phyloP scores from a whole-genome alignment of 2,329 filamentous ascomycete genomes.

The Furcasterigmium sp. region DNA sequence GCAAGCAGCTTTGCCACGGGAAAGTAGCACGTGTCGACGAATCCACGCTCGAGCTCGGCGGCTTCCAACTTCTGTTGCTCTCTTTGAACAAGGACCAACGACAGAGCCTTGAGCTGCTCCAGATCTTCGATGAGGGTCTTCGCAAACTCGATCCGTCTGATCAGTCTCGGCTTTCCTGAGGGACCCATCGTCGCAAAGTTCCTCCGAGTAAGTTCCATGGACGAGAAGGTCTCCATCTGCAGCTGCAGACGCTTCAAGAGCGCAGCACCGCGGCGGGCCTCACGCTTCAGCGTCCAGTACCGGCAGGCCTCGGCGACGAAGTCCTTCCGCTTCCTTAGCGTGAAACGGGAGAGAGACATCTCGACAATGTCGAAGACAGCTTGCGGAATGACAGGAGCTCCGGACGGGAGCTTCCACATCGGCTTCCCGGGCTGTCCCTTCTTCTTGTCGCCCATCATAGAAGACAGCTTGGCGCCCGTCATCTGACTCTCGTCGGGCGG shows the following conservation, averaged over 20 bases:
- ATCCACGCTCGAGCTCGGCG: conserved; percentile 67
- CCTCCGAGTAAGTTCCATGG: conserved; percentile 91
- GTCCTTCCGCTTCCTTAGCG: conserved; percentile 77
- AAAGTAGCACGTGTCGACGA: conserved; percentile 89
- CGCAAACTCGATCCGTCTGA: conserved; percentile 84
- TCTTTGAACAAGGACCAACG: conserved; percentile 65
- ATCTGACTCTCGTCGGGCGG: conserved; percentile 77
- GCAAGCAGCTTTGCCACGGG: conserved; percentile 73
- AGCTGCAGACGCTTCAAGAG: conserved; percentile 89
- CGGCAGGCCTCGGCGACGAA: conserved; percentile 90
- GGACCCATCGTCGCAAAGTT: conserved; percentile 96
- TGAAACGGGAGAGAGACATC: conserved; percentile 74
- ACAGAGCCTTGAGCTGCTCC: conserved; percentile 66
- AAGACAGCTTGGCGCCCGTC: conserved; percentile 75
- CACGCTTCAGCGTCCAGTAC: conserved; percentile 96
- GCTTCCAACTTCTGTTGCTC: conserved; percentile 75
- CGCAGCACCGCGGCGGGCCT: conserved; percentile 85
- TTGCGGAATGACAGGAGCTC: conserved; percentile 88
- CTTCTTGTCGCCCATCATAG: conserved; percentile 69
- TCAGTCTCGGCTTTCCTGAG: conserved; percentile 70
- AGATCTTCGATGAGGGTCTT: conserved; percentile 71
- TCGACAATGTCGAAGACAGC: conserved; percentile 84
- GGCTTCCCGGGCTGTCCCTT: conserved; percentile 64
- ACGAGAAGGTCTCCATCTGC: conserved; percentile 93
- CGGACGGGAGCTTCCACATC: conserved; percentile 89